Conservation (phyloP, 495 filamentous ascomycete species). For the Amphirosellinia nigrospora region DNA sequence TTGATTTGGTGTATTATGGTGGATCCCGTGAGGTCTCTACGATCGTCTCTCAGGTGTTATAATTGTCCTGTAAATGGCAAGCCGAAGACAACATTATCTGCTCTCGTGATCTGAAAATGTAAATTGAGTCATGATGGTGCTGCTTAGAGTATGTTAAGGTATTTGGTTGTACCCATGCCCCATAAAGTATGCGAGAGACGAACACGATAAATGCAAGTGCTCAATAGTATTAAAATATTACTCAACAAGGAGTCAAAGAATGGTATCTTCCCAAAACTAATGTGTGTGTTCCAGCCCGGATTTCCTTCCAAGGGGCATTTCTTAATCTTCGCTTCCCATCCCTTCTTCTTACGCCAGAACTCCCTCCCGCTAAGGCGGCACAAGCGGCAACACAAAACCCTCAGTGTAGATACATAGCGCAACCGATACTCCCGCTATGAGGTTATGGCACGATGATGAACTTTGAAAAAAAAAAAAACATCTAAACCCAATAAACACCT, state of each 20-base stretch:
- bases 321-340: background rate
- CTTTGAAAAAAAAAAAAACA: too few species aligned
- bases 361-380: background rate
- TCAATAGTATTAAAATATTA: conserved; percentile 21
- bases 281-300: background rate
- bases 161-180: background rate
- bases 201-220: background rate
- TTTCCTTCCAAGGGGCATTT: background rate
- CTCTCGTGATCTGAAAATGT: background rate
- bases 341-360: background rate
- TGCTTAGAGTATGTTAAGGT: background rate
- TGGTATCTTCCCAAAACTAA: conserved; percentile 4
- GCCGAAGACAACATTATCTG: background rate
- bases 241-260: conserved; percentile 22
- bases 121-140: background rate
- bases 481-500: background rate
- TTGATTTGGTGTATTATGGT: background rate
- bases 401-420: conserved; percentile 1
- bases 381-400: background rate
- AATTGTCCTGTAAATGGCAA: background rate
- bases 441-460: conserved; percentile 4
- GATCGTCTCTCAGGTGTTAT: background rate
- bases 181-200: background rate
- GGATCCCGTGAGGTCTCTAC: background rate
- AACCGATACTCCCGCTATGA: conserved; percentile 21